These are phyloP conservation scores for Datisca glomerata DNA, from an alignment of 306 rosid genomes.

Conservation along the genomic window DNA sequence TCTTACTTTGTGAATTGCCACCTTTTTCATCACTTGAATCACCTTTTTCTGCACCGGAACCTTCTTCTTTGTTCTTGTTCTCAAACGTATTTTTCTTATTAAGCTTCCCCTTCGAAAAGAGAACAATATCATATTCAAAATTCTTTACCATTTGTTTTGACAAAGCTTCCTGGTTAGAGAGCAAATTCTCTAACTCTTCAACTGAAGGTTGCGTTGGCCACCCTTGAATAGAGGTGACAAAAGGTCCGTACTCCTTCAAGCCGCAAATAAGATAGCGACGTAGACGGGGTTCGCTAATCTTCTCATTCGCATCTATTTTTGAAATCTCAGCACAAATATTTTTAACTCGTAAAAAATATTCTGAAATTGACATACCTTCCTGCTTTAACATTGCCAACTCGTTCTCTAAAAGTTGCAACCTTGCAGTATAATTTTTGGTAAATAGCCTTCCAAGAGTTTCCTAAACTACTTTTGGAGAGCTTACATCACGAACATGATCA, in stretches of 20 bases:
- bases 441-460: no score
- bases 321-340: no score
- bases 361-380: no score
- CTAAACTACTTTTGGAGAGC: no score
- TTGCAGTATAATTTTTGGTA: no score
- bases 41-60: background rate
- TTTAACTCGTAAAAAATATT: no score
- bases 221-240: constrained; percentile 6
- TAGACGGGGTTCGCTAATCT: background rate
- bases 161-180: constrained; percentile 11
- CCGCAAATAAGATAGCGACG: background rate
- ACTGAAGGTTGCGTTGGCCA: constrained; percentile 3
- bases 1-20: background rate
- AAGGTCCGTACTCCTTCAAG: background rate
- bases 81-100: background rate
- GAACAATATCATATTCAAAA: background rate
- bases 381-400: no score
- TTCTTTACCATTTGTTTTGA: constrained; percentile 1
- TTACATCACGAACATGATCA: no score
- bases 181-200: constrained; percentile 2
- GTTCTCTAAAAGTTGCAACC: no score
- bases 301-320: no score
- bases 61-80: background rate
- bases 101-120: background rate
- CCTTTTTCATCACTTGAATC: no score